Evolutionary conservation across 2,329 filamentous ascomycete species (phyloP), one percentile per base, ranked within the genome.

Genomic region (Alternaria dauci): DNA sequence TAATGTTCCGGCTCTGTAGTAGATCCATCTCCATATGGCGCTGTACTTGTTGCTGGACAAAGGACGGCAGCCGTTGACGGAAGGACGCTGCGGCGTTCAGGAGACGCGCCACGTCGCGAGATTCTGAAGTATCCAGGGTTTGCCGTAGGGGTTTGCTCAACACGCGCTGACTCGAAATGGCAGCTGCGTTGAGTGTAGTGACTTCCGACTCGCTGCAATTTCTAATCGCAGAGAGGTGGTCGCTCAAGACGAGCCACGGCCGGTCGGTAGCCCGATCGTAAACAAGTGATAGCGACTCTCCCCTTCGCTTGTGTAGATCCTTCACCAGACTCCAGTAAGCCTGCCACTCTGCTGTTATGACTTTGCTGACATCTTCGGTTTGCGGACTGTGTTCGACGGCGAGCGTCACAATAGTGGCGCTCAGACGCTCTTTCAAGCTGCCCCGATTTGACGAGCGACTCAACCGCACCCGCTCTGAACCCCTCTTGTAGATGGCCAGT

Each of bases 271-370:
- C 84, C 0, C 85, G 78, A 71, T 98, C 95, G 56, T 92, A 88
- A 0, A 89, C 87, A 44, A 98, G 82, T 1, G 91, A 89, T 44
- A 98, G 80, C 0, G 92, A 90, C 72, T 97, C 94, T 18, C 91
- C 90, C 71, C 94, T 86, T 71, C 92, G 90, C 71, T 91, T 93
- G 75, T 98, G 93, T 41, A 99, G 82, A 75, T 97, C 94, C 12
- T 91, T 85, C 18, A 96, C 85, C 18, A 98, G 85, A 32, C 93
- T 89, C 81, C 93, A 97, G 78, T 96, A 96, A 52, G 91, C 88
- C 64, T 91, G 88, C 95, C 95, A 99, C 76, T 97, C 93, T 11
- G 87, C 85, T 73, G 95, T 91, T 54, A 90, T 89, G 32, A 92
- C 89, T 34, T 84, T 82, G 58, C 91, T 86, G 75, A 94, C 95